Percentiles rank a stretch among this genome's conserved stretches.
These are phyloP conservation scores for Apophysomyces ossiformis DNA, from an alignment of 371 early-diverging fungal species.

Conservation along the genomic window DNA sequence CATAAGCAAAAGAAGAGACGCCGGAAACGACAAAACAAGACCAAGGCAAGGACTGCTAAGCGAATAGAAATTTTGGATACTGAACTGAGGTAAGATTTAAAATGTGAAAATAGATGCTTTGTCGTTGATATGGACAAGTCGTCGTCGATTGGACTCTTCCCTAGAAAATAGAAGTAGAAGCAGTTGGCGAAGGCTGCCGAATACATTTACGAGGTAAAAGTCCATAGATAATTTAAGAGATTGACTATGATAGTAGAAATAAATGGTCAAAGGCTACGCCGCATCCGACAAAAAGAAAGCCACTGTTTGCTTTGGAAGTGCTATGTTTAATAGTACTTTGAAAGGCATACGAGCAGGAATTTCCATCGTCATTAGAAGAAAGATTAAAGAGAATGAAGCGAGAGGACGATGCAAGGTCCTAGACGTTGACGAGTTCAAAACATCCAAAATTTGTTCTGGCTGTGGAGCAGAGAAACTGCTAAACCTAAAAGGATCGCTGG, in stretches of 20 bases:
- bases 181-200: neutral
- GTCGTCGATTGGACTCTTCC: no score
- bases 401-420: neutral
- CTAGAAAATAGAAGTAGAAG: neutral
- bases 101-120: no score
- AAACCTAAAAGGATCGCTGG: neutral
- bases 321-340: neutral
- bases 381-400: neutral
- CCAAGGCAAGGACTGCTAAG: no score
- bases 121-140: no score
- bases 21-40: neutral
- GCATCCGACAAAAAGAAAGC: neutral
- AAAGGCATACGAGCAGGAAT: neutral
- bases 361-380: neutral
- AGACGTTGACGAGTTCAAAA: no score
- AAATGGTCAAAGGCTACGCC: slow-evolving; percentile 6
- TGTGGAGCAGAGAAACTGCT: neutral
- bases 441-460: no score
- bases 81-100: no score
- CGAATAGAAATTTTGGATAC: neutral
- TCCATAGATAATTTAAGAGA: neutral
- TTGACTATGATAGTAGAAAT: neutral
- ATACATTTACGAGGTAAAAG: neutral
- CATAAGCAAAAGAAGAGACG: neutral
- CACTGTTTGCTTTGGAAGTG: neutral